Percentiles rank a stretch among this genome's conserved stretches.
phyloP scores from a whole-genome alignment of 805 yeast genomes.

The Zygoascus bituminiphila region DNA sequence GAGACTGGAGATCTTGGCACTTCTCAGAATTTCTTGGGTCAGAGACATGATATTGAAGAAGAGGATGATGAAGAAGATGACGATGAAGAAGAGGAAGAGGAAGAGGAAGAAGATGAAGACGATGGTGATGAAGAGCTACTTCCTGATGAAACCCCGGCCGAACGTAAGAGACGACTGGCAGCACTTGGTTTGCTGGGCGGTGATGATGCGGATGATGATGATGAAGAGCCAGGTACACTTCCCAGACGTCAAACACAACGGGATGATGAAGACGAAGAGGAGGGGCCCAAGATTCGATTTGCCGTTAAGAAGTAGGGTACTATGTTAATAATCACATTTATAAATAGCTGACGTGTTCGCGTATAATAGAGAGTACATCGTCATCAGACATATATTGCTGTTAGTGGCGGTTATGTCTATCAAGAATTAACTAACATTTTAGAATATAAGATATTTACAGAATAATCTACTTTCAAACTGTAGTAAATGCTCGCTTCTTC shows the following conservation, averaged over 20 bases:
- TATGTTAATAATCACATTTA: too few relatives aligned
- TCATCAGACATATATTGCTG: background rate
- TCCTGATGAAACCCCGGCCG: slow-evolving; percentile 41
- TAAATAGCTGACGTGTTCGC: background rate
- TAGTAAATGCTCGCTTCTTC: slow-evolving; percentile 59
- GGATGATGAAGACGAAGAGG: slow-evolving; percentile 16
- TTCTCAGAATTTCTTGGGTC: background rate
- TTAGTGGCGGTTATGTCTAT: background rate
- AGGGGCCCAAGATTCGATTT: background rate
- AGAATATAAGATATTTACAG: slow-evolving; percentile 1
- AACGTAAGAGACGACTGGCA: slow-evolving; percentile 50
- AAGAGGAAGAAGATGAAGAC: background rate
- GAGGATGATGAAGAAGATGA: slow-evolving; percentile 27
- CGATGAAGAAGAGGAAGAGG: slow-evolving; percentile 21
- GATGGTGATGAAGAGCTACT: too few relatives aligned
- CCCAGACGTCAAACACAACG: slow-evolving; percentile 8
- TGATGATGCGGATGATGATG: slow-evolving; percentile 20
- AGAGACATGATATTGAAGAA: slow-evolving; percentile 25
- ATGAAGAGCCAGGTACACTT: slow-evolving; percentile 12
- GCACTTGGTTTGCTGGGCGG: slow-evolving; percentile 26
- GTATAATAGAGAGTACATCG: background rate
- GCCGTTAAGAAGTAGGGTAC: background rate
- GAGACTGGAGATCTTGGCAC: background rate
- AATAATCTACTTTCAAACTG: slow-evolving; percentile 7
- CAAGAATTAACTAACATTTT: background rate